Percentiles rank a stretch among this genome's conserved stretches.
Evolutionary conservation across 345 rosid genomes (phyloP).

Genomic region (Kernera saxatilis): DNA sequence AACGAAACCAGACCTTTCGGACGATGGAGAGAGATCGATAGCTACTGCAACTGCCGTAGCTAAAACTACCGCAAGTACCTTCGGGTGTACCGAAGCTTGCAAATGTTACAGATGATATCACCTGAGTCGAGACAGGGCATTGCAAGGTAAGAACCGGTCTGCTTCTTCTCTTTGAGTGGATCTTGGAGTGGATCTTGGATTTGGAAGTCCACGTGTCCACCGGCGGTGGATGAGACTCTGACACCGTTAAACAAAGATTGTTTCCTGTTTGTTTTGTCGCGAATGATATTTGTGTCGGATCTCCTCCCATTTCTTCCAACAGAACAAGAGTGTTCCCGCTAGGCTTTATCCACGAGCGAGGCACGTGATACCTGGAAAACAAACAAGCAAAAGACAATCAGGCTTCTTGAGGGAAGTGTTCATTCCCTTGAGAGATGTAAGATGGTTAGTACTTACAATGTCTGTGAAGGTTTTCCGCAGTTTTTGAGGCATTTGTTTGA

Average conservation of each 20-base stretch:
- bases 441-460: slow-evolving; percentile 51
- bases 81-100: slow-evolving; percentile 87
- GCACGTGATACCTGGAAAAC: slow-evolving; percentile 87
- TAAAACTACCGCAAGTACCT: slow-evolving; percentile 75
- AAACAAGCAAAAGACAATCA: not conserved
- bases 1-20: slow-evolving; percentile 42
- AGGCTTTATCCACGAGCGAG: slow-evolving; percentile 81
- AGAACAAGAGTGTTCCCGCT: slow-evolving; percentile 71
- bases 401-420: too few species aligned
- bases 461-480: slow-evolving; percentile 87
- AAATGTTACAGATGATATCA: slow-evolving; percentile 67
- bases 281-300: slow-evolving; percentile 65
- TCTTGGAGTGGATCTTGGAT: slow-evolving; percentile 40
- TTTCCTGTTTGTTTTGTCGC: slow-evolving; percentile 47
- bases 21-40: slow-evolving; percentile 47
- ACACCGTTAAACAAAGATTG: slow-evolving; percentile 55
- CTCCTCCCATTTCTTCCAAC: slow-evolving; percentile 86
- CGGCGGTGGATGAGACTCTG: slow-evolving; percentile 70
- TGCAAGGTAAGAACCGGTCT: slow-evolving; percentile 44
- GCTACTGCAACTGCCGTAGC: slow-evolving; percentile 60
- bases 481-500: slow-evolving; percentile 73
- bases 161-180: slow-evolving; percentile 31
- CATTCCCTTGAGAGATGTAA: not conserved
- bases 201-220: slow-evolving; percentile 65
- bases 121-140: slow-evolving; percentile 62